Evolutionary conservation across 805 yeast genomes (phyloP), one percentile per base, ranked within the genome.

Genomic region (Kodamaea kakaduensis): DNA sequence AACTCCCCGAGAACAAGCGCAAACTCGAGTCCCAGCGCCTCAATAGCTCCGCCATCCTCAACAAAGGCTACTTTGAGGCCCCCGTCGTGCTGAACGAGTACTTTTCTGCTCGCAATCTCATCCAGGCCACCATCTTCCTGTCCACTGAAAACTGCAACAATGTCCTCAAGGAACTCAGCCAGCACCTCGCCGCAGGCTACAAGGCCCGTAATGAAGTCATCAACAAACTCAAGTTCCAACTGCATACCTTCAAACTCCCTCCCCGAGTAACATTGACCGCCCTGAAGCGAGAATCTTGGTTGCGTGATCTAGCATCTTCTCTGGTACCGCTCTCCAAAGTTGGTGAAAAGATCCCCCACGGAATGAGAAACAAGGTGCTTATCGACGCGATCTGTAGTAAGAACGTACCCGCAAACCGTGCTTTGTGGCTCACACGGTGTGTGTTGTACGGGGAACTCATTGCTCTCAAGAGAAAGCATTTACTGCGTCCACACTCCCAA

Each of bases 251-350:
- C 61, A 80, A 76, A 43, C 84, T 90, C 5, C 95, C 95, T 1
- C 89, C 95, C 9, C 67, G 96, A 43, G 95, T 90, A 17, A 90
- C 96, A 0, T 58, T 90, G 19, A 89, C 97, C 0, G 95, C 89
- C 41, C 82, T 80, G 51, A 84, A 85, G 53, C 73, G 81, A 40
- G 96, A 86, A 42, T 66, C 78, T 2, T 90, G 98, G 98, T 64
- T 90, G 31, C 73, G 72, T 34, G 95, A 87, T 50, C 67, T 90
- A 34, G 85, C 93, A 3, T 71, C 83, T 34, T 73, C 82, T 0
- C 59, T 65, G 13, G 69, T 81, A 0, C 84, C 96, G 0, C 62
- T 90, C 32, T 67, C 73, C 27, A 75, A 74, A 40, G 71, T 89
- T 3, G 73, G 93, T 2, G 69, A 84, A 36, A 84, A 88, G 13